Percentiles rank a stretch among this genome's conserved stretches.
Conservation (phyloP, 176 grass and related monocot species). For the Neostapfia colusana region DNA sequence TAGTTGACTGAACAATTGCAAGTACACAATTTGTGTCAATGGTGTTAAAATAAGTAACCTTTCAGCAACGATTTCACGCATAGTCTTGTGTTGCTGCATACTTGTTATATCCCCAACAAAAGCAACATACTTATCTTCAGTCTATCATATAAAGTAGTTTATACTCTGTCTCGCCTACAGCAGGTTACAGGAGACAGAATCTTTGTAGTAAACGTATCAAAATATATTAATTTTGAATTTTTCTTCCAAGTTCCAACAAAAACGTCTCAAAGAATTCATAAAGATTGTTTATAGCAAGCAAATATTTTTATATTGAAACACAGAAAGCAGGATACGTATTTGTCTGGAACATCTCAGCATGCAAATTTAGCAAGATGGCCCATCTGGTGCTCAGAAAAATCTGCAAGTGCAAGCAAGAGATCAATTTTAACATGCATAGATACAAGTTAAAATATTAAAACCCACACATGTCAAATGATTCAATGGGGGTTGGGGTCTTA, state of each 20-base stretch:
- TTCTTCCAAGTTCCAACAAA: neutral
- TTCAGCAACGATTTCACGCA: constrained; percentile 1
- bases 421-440: constrained; percentile 29
- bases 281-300: constrained; percentile 13
- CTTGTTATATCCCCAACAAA: neutral
- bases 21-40: neutral
- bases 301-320: constrained; percentile 16
- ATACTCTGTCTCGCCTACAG: constrained; percentile 1
- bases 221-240: constrained; percentile 1
- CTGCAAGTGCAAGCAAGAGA: constrained; percentile 54
- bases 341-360: constrained; percentile 98
- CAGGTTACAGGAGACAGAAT: neutral
- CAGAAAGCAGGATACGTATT: constrained; percentile 83
- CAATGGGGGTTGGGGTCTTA: neutral
- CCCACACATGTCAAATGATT: constrained; percentile 7
- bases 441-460: constrained; percentile 8
- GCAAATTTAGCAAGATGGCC: constrained; percentile 97
- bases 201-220: constrained; percentile 14
- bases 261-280: constrained; percentile 3
- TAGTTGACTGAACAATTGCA: constrained; percentile 8
- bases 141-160: neutral
- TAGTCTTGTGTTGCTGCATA: neutral
- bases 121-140: constrained; percentile 14
- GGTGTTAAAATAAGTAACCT: neutral
- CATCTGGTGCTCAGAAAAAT: constrained; percentile 99